phyloP scores from a whole-genome alignment of 495 filamentous ascomycete species.

The Echria macrotheca region DNA sequence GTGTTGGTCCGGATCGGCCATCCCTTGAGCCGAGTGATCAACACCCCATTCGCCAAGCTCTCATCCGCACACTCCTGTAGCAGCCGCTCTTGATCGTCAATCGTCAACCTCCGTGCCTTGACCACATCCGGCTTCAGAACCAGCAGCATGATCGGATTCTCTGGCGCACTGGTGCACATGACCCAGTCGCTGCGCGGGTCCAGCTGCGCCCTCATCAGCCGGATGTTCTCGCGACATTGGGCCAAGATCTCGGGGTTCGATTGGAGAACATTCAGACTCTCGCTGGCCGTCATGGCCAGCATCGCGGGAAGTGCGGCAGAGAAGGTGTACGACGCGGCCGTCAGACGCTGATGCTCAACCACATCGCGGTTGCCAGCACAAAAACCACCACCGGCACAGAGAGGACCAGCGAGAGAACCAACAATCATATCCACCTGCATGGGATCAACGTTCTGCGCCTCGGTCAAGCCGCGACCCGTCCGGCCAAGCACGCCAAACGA shows the following conservation, averaged over 20 bases:
- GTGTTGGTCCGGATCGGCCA: conserved; percentile 56
- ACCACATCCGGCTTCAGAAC: conserved; percentile 82
- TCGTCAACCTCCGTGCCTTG: conserved; percentile 57
- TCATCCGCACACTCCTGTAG: conserved; percentile 92
- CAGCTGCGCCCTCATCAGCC: conserved; percentile 74
- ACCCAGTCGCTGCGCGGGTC: conserved; percentile 95
- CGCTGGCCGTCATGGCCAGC: conserved; percentile 88
- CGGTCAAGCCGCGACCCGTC: conserved; percentile 85
- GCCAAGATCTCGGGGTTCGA: conserved; percentile 71
- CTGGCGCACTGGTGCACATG: conserved; percentile 66
- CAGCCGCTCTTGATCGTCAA: conserved; percentile 75
- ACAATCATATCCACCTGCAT: conserved; percentile 91
- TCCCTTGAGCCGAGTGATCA: conserved; percentile 80
- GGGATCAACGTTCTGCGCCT: conserved; percentile 92
- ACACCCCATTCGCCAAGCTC: conserved; percentile 75
- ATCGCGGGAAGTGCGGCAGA: conserved; percentile 92
- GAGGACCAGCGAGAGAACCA: conserved; percentile 81
- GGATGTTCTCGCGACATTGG: conserved; percentile 74
- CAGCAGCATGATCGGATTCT: conserved; percentile 83
- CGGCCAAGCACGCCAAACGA: conserved; percentile 91
- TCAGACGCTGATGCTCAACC: conserved; percentile 91
- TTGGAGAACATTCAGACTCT: conserved; percentile 78
- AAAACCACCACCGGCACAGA: conserved; percentile 92
- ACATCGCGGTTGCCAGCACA: conserved; percentile 86
- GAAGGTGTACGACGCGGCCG: conserved; percentile 84